A percentile compares a stretch with the other conserved stretches of the same genome.
Evolutionary conservation across 139 green algal genomes (phyloP).

Genomic region (Coccomyxa sp.): DNA sequence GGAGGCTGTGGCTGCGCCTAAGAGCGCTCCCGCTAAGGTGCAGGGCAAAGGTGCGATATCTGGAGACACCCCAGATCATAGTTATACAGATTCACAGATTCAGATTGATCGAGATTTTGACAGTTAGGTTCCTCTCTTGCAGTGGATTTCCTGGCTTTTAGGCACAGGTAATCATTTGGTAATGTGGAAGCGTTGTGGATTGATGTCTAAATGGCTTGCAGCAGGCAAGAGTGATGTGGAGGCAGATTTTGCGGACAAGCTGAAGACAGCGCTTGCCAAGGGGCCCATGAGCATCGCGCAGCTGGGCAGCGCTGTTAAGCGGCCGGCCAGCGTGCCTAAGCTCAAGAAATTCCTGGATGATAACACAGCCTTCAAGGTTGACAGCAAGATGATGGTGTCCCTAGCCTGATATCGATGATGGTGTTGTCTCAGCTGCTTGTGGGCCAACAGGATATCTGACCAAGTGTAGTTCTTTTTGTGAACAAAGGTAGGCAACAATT

Average conservation of each 20-base stretch:
- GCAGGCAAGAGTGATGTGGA: not conserved
- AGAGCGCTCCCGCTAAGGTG: not conserved
- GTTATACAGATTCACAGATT: too few species aligned
- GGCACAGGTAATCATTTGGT: not conserved
- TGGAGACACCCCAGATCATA: too few species aligned
- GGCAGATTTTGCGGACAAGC: not conserved
- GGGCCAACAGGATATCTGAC: too few species aligned
- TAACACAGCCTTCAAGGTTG: conserved; percentile 1
- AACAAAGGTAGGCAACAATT: too few species aligned
- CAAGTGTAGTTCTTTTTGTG: too few species aligned
- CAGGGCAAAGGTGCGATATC: not conserved
- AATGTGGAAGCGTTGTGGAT: not conserved
- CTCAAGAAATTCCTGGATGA: conserved; percentile 19
- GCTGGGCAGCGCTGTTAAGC: conserved; percentile 7
- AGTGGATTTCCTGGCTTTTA: not conserved
- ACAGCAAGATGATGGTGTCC: not conserved
- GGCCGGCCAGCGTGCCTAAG: not conserved
- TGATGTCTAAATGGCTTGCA: not conserved
- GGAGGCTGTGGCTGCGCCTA: not conserved
- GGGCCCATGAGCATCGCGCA: conserved; percentile 1
- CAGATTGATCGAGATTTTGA: too few species aligned
- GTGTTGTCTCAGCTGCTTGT: too few species aligned
- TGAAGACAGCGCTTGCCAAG: not conserved
- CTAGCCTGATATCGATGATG: not conserved
- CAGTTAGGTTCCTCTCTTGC: not conserved